A percentile compares a stretch with the other conserved stretches of the same genome.
These are phyloP conservation scores for Chaetomiaceae sp. DNA, from an alignment of 2,329 filamentous ascomycete genomes.

Conservation along the genomic window DNA sequence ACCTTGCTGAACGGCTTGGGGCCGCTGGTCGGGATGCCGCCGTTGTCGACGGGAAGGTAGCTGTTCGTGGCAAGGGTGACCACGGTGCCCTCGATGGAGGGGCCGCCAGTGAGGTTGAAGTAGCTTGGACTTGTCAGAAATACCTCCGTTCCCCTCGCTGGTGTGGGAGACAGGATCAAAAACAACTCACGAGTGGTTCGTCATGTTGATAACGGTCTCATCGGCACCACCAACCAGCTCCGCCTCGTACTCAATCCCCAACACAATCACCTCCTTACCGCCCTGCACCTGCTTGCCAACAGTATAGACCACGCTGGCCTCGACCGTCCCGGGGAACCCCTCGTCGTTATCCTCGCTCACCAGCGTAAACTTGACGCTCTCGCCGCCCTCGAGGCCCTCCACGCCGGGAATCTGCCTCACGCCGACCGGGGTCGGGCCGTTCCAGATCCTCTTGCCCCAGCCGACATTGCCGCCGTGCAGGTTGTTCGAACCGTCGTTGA, in stretches of 20 bases:
- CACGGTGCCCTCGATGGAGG: slow-evolving; percentile 50
- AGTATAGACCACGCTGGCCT: slow-evolving; percentile 73
- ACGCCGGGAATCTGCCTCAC: slow-evolving; percentile 45
- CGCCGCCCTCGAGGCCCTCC: slow-evolving; percentile 52
- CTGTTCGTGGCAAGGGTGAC: slow-evolving; percentile 62
- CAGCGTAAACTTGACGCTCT: slow-evolving; percentile 62
- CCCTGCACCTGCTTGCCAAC: slow-evolving; percentile 56
- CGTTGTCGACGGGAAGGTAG: slow-evolving; percentile 69
- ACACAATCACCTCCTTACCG: slow-evolving; percentile 61
- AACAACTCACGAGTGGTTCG: slow-evolving; percentile 76
- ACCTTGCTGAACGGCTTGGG: slow-evolving; percentile 63
- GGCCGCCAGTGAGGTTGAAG: slow-evolving; percentile 57
- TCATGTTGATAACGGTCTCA: slow-evolving; percentile 91
- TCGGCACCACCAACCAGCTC: slow-evolving; percentile 67
- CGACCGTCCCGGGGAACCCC: slow-evolving; percentile 82
- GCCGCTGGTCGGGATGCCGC: slow-evolving; percentile 67
- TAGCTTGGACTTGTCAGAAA: slow-evolving; percentile 39
- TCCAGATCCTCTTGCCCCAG: slow-evolving; percentile 77
- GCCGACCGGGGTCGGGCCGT: slow-evolving; percentile 63
- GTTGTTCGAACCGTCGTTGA: slow-evolving; percentile 74
- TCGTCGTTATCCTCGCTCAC: slow-evolving; percentile 77
- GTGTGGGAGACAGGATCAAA: background rate
- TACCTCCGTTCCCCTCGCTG: background rate
- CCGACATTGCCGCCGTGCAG: slow-evolving; percentile 68
- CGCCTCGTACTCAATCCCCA: slow-evolving; percentile 87